phyloP scores from a whole-genome alignment of 2,329 filamentous ascomycete genomes.

The Elsinoe australis region DNA sequence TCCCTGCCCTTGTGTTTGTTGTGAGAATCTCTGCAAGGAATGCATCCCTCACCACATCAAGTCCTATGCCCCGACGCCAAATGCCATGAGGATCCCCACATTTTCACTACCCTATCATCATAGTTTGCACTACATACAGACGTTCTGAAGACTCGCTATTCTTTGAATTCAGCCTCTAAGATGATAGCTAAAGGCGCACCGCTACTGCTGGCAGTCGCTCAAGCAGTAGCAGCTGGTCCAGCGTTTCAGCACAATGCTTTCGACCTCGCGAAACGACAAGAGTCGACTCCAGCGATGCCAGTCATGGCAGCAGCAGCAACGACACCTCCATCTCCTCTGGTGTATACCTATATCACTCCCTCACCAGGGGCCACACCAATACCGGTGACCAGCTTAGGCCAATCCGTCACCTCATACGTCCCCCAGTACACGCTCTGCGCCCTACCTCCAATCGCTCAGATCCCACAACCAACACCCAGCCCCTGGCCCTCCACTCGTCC shows the following conservation, averaged over 20 bases:
- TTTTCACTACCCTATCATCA: not conserved
- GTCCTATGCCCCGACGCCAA: not conserved
- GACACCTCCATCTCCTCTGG: not conserved
- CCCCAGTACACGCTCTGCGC: conserved; percentile 39
- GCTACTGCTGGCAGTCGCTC: not conserved
- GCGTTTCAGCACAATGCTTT: conserved; percentile 8
- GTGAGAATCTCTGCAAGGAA: conserved; percentile 11
- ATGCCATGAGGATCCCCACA: conserved; percentile 2
- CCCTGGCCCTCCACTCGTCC: conserved; percentile 29
- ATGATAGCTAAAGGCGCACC: not conserved
- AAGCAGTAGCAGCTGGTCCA: not conserved
- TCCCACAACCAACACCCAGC: conserved; percentile 25
- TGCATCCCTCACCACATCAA: conserved; percentile 3
- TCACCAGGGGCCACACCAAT: conserved; percentile 38
- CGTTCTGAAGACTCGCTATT: too few species aligned
- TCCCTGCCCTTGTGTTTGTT: conserved; percentile 7
- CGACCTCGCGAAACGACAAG: not conserved
- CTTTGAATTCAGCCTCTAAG: not conserved
- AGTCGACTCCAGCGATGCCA: not conserved
- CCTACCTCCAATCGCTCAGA: conserved; percentile 32
- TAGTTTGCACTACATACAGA: not conserved
- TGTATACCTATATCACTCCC: conserved; percentile 33
- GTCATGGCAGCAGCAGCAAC: conserved; percentile 8
- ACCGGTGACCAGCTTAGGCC: conserved; percentile 37
- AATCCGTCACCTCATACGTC: conserved; percentile 37